Evolutionary conservation across 371 early-diverging fungal genomes (phyloP), one percentile per base, ranked within the genome.

Genomic region (Mortierella sp.): DNA sequence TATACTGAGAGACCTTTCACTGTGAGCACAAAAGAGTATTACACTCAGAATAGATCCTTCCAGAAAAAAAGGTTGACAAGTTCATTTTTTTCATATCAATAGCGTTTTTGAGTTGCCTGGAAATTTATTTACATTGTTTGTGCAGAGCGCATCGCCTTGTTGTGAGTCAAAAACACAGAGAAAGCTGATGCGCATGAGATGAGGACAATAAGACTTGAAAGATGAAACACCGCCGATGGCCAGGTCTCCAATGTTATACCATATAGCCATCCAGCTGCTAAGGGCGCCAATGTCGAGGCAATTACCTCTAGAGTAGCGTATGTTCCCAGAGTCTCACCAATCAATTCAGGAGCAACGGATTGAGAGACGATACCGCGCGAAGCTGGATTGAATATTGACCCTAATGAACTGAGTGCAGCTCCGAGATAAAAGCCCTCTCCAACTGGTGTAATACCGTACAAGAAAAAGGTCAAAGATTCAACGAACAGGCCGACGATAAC

Each of bases 361-460:
- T 58, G 68, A 19, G 72, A 65, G 21, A 77, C 33, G 24, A 77
- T 66, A 2, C 77, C 69, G 13, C 72, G 72, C 1, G 47, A 48
- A 0, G 77, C 69, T 9, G 72, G 72, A 58, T 41, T 50, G 63
- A 69, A 77, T 15, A 77, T 15, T 15, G 72, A 45, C 24, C 77
- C 77, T 11, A 77, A 38, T 11, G 77, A 43, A 2, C 77, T 55
- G 7, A 13, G 24, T 3, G 2, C 45, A 21, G 1, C 50, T 62
- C 76, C 76, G 4, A 77, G 2, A 52, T 72, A 71, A 36, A 77
- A 77, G 11, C 65, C 65, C n/a, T 77, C 77, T 24, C 69, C 72
- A 10, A 77, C 10, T 3, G 68, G 38, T 3, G 77, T 28, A 19
- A 45, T 41, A 1, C 59, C 70, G n/a, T 73, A 72, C 21, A 72